Percentiles rank a stretch among this genome's conserved stretches.
Conservation (phyloP, 2,329 filamentous ascomycete species). For the Diplodia scrobiculata region DNA sequence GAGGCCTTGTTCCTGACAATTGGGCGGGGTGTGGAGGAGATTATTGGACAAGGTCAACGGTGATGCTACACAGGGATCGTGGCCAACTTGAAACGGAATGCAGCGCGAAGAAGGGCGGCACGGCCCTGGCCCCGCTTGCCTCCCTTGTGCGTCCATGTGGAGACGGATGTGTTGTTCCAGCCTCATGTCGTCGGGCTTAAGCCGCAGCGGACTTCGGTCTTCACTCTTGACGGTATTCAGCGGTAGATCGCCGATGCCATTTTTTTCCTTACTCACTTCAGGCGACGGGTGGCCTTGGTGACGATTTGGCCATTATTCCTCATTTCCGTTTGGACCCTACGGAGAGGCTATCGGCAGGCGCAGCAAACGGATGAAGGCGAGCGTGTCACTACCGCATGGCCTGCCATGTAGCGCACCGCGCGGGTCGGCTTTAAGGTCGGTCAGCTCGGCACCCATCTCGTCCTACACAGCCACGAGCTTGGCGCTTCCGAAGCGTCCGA, state of each 20-base stretch:
- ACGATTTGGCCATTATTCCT: neutral
- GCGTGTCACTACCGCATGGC: neutral
- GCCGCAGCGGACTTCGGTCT: neutral
- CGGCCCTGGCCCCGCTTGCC: neutral
- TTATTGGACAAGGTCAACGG: neutral
- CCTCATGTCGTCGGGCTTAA: neutral
- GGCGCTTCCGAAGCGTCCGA: neutral
- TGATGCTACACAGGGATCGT: neutral
- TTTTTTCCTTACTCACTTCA: neutral
- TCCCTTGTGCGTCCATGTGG: neutral
- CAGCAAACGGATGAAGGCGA: neutral
- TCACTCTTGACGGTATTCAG: neutral
- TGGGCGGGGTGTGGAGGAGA: neutral
- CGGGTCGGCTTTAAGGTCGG: constrained; percentile 9
- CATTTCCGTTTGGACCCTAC: neutral
- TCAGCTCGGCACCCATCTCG: constrained; percentile 1
- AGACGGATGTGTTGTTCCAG: neutral
- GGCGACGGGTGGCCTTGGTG: neutral
- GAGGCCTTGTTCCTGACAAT: neutral
- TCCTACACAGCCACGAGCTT: neutral
- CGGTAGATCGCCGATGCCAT: neutral
- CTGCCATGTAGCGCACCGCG: no score
- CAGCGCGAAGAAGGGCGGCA: neutral
- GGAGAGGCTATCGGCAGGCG: neutral
- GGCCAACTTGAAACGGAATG: neutral